Conservation (phyloP, 2,329 filamentous ascomycete species). For the Cyphellophora europaea region DNA sequence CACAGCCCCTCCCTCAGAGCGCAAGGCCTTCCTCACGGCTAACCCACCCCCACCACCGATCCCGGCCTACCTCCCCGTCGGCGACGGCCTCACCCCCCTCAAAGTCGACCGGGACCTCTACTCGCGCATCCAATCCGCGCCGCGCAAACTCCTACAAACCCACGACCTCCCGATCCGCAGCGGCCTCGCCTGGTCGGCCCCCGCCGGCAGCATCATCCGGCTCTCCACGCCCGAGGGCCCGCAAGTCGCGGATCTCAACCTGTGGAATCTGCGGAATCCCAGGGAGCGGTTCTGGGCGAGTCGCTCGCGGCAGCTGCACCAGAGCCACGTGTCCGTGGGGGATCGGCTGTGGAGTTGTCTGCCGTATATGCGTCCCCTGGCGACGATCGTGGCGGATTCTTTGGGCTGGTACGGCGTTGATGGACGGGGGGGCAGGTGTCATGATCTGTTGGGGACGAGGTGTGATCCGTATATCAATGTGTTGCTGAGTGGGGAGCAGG, state of each 20-base stretch:
- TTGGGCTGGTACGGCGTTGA: slow-evolving; percentile 51
- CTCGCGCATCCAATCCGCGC: slow-evolving; percentile 14
- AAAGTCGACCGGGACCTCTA: slow-evolving; percentile 17
- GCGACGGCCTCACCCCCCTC: slow-evolving; percentile 12
- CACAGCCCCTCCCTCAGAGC: not conserved
- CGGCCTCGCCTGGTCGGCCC: slow-evolving; percentile 62
- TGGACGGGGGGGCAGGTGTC: slow-evolving; percentile 43
- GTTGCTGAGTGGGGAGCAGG: slow-evolving; percentile 53
- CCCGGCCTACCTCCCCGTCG: slow-evolving; percentile 19
- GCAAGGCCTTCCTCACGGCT: not conserved
- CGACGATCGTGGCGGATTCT: slow-evolving; percentile 58
- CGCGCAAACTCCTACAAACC: slow-evolving; percentile 23
- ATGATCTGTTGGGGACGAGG: slow-evolving; percentile 72
- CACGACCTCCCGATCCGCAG: slow-evolving; percentile 65
- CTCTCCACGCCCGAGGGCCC: slow-evolving; percentile 69
- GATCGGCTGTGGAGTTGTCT: slow-evolving; percentile 71
- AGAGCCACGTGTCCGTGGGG: slow-evolving; percentile 60
- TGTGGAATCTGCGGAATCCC: slow-evolving; percentile 69
- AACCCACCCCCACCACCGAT: slow-evolving; percentile 12
- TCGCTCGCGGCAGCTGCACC: slow-evolving; percentile 68
- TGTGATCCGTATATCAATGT: slow-evolving; percentile 79
- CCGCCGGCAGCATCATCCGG: slow-evolving; percentile 58
- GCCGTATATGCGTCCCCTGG: slow-evolving; percentile 66
- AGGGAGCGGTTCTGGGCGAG: slow-evolving; percentile 76
- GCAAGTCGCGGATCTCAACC: slow-evolving; percentile 72